Base-by-base conservation (phyloP, 1,284 basidiomycete species). In the Sphaerobolus stellatus region DNA sequence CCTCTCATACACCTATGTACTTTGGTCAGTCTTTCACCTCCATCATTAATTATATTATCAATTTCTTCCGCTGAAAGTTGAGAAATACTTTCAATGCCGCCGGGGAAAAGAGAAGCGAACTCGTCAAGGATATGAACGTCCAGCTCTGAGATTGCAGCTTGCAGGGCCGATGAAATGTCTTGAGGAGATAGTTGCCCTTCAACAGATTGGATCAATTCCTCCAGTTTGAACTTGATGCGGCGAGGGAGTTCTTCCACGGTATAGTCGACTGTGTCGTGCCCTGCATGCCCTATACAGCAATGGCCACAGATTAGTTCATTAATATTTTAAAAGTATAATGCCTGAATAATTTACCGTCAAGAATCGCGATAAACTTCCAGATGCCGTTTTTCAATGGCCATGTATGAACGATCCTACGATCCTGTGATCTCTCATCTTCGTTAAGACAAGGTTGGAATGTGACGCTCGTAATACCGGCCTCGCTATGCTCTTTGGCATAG, bases 1-100 rank as follows among this genome's bases (percentile, higher is more conserved):
- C 86, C 86, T 59, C 86, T 83, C 82, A 89, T 86, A 64, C 84
- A 86, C 40, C 86, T 70, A 47, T 81, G 69, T 14, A 80, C 80
- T 64, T 84, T 85, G 53, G 79, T 71, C 71, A 83, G 83, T 62
- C 84, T 86, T 24, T 67, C 71, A 4, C 83, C 83, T 4, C 79
- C 81, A 64, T 88, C 83, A 54, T 88, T 83, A 62, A 86, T 79
- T 38, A 83, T 76, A 16, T 67, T 61, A 51, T 77, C 72, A 31
- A 87, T 82, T 52, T 81, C 66, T 18, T 75, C 71, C 60, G 85
- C 81, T 2, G 79, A 74, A 67, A 79, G 79, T 13, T 72, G 65
- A 33, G 71, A 68, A 29, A 82, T 69, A 14, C 74, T 71, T 16
- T 77, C 71, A 22, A 84, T 59, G 4, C 83, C 84, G 3, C 80